A percentile compares a stretch with the other conserved stretches of the same genome.
These are phyloP conservation scores for Fraxinus anomala DNA, from an alignment of 257 asterid species.

Conservation along the genomic window DNA sequence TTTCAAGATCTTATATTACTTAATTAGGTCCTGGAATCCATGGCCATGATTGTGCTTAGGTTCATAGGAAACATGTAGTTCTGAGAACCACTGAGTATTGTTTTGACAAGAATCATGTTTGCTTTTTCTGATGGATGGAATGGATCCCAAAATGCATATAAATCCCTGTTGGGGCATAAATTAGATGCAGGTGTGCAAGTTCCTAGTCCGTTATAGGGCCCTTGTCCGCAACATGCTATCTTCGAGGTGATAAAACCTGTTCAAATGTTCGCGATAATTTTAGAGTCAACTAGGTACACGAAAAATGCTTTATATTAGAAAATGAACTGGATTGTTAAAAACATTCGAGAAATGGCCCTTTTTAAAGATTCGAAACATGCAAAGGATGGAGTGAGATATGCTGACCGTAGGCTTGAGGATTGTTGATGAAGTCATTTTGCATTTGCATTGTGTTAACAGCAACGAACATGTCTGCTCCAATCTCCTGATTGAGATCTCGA, in stretches of 20 bases:
- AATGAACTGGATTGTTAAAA: too few relatives aligned
- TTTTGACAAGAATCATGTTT: conserved; percentile 41
- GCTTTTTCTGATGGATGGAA: conserved; percentile 61
- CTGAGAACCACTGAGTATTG: conserved; percentile 42
- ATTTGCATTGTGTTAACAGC: conserved; percentile 53
- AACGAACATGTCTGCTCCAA: conserved; percentile 54
- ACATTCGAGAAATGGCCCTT: too few relatives aligned
- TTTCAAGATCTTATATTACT: background rate
- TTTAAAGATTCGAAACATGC: too few relatives aligned
- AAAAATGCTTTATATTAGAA: too few relatives aligned
- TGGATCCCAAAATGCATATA: conserved; percentile 56
- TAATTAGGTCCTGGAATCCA: conserved; percentile 39
- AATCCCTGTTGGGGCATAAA: conserved; percentile 50
- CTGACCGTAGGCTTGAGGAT: conserved; percentile 54
- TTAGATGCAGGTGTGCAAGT: conserved; percentile 43
- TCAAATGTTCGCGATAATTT: background rate
- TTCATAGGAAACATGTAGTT: conserved; percentile 58
- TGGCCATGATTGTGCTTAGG: conserved; percentile 57
- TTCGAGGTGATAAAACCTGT: conserved; percentile 48
- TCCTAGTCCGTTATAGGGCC: conserved; percentile 59
- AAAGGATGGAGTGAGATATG: background rate
- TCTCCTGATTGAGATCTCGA: conserved; percentile 46
- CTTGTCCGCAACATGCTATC: conserved; percentile 61
- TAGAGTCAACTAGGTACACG: background rate
- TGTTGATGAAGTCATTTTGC: conserved; percentile 56